Evolutionary conservation across 176 grass and related monocot genomes (phyloP), one percentile per base, ranked within the genome.

Genomic region (Phyllostachys edulis): DNA sequence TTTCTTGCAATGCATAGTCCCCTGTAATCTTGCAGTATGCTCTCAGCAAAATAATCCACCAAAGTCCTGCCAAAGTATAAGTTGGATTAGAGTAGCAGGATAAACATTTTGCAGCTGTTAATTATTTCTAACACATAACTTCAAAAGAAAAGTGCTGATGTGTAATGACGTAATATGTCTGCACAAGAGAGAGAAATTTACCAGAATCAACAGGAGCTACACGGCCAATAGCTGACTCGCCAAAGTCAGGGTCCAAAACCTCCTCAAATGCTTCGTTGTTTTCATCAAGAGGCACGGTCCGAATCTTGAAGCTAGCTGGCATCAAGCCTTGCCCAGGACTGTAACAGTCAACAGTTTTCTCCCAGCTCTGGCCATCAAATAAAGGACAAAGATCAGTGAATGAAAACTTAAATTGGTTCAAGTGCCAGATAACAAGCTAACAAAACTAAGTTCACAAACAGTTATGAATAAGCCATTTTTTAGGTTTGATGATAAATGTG

Each of bases 141-240:
- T 50, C 8, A 75, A 24, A 75, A 44, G 67, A 14, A 16, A 32
- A 23, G 45, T 41, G 45, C 24, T 68, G 27, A 71, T 72, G 45
- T 71, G 65, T 38, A 71, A 36, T 18, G 37, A 61, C 12, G 21
- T 12, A 63, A 63, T 75, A 69, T 51, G 41, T 57, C 36, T 67
- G 61, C 39, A 60, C 15, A 8, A 51, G 57, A 88, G 29, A 74
- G 6, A 63, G 34, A 77, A 1, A 66, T 7, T 21, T 82, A 92
- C 93, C 93, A 83, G 93, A 94, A 90, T 94, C 93, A 23, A 94
- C 93, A 59, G 93, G 93, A 80, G 93, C 93, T 47, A 94, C 93
- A 73, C 93, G 93, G 2, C 93, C 90, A 73, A 94, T 92, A 59
- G 93, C 93, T n/a, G 88, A 85, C 88, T 92, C 93, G 17, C 93